Conservation (phyloP, 1,139 yeast genomes). For the Debaryomyces robertsiae region DNA sequence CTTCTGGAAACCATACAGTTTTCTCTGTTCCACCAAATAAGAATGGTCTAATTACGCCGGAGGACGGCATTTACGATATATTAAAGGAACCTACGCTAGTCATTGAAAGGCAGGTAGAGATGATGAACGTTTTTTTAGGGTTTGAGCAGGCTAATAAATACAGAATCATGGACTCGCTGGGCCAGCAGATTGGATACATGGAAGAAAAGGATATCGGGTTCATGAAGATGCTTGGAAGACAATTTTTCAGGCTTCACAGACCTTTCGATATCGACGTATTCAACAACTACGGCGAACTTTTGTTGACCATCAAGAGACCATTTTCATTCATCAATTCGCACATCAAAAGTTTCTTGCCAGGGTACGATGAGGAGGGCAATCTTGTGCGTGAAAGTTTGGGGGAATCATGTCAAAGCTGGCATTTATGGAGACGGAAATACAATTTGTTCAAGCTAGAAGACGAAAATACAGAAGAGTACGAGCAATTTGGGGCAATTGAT, state of each 20-base stretch:
- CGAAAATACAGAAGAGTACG: conserved; percentile 48
- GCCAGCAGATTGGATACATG: conserved; percentile 78
- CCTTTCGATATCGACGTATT: conserved; percentile 84
- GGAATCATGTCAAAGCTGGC: conserved; percentile 92
- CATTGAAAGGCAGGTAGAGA: conserved; percentile 83
- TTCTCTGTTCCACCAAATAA: conserved; percentile 42
- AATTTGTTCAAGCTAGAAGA: conserved; percentile 66
- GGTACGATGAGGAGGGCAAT: conserved; percentile 38
- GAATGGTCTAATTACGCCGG: conserved; percentile 51
- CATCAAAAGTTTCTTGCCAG: conserved; percentile 72
- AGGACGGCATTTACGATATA: conserved; percentile 59
- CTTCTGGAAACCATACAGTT: conserved; percentile 32
- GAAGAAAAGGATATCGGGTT: conserved; percentile 78
- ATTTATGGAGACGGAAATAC: conserved; percentile 85
- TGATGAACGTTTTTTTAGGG: conserved; percentile 83
- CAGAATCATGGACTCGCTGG: conserved; percentile 69
- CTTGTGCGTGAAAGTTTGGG: conserved; percentile 62
- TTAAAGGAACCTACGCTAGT: conserved; percentile 80
- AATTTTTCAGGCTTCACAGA: conserved; percentile 77
- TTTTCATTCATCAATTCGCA: conserved; percentile 88
- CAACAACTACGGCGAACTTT: conserved; percentile 67
- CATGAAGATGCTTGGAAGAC: conserved; percentile 71
- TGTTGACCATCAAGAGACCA: conserved; percentile 75
- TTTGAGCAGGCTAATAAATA: conserved; percentile 90
- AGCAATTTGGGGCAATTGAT: conserved; percentile 83